Evolutionary conservation across 1,284 basidiomycete genomes (phyloP).

Genomic region (Tylopilus sp.): DNA sequence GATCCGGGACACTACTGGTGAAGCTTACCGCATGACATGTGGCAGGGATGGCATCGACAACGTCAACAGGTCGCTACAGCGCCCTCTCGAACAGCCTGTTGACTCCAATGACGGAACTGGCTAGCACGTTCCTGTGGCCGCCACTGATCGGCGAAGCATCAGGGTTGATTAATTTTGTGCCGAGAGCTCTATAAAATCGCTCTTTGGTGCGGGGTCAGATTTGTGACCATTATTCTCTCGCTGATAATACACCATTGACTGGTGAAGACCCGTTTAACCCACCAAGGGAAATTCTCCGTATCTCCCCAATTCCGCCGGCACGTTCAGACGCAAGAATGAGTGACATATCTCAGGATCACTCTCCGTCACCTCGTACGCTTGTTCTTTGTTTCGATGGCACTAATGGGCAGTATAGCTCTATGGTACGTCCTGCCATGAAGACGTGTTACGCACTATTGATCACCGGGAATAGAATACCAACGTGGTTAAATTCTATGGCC

Average conservation of each 20-base stretch:
- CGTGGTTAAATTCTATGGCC: constrained; percentile 61
- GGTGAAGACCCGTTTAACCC: not conserved
- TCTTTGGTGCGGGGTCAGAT: not conserved
- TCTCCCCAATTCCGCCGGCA: not conserved
- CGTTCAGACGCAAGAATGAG: constrained; percentile 13
- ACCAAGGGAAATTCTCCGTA: not conserved
- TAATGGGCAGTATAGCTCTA: constrained; percentile 42
- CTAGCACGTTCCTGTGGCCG: not conserved
- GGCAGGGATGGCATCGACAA: not conserved
- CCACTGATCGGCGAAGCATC: not conserved
- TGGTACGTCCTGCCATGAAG: constrained; percentile 25
- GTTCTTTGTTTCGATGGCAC: constrained; percentile 68
- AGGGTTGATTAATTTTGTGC: not conserved
- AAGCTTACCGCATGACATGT: too few species aligned
- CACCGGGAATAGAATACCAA: constrained; percentile 57
- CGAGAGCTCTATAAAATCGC: constrained; percentile 13
- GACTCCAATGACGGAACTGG: not conserved
- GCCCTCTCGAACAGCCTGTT: not conserved
- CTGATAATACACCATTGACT: not conserved
- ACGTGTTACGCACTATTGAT: not conserved
- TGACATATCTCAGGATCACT: not conserved
- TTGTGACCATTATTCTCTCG: not conserved
- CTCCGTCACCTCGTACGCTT: constrained; percentile 39
- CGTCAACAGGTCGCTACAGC: not conserved
- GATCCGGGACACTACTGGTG: too few species aligned